Evolutionary conservation across 805 yeast species (phyloP).

Genomic region (Wickerhamiella sorbophila): DNA sequence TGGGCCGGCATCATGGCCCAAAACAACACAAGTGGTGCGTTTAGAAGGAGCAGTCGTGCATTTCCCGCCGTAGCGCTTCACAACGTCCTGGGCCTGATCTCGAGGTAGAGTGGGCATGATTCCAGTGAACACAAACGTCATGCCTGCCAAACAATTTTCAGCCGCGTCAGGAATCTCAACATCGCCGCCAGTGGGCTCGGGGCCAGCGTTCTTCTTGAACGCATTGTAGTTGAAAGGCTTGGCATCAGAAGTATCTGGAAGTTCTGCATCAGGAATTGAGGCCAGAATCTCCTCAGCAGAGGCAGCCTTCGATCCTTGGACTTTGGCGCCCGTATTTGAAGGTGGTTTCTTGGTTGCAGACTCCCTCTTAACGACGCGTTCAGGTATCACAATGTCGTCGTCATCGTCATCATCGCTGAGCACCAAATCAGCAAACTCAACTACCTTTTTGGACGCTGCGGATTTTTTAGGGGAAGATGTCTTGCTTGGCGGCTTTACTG

Average conservation of each 20-base stretch:
- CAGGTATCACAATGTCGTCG: background rate
- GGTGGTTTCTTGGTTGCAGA: background rate
- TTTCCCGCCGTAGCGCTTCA: slow-evolving; percentile 80
- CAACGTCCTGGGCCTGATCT: slow-evolving; percentile 56
- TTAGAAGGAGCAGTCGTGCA: slow-evolving; percentile 72
- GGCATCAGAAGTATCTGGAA: slow-evolving; percentile 34
- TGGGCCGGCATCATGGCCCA: slow-evolving; percentile 96
- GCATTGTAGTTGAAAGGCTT: slow-evolving; percentile 44
- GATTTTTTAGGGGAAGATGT: too few species aligned
- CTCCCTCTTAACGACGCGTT: background rate
- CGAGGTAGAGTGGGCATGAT: slow-evolving; percentile 67
- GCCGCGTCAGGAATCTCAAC: slow-evolving; percentile 63
- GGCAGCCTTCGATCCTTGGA: background rate
- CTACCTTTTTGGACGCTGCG: too few species aligned
- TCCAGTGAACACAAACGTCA: slow-evolving; percentile 91
- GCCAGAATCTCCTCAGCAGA: slow-evolving; percentile 44
- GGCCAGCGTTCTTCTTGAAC: slow-evolving; percentile 31
- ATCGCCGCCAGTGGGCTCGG: slow-evolving; percentile 4
- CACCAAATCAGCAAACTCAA: background rate
- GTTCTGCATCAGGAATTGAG: slow-evolving; percentile 59
- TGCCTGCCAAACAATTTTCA: slow-evolving; percentile 74
- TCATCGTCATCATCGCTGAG: background rate
- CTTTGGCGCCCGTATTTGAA: background rate
- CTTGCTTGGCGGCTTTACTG: too few species aligned
- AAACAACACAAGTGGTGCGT: slow-evolving; percentile 74